Base-by-base conservation (phyloP, 2,329 filamentous ascomycete species). In the Metarhizium robertsii region DNA sequence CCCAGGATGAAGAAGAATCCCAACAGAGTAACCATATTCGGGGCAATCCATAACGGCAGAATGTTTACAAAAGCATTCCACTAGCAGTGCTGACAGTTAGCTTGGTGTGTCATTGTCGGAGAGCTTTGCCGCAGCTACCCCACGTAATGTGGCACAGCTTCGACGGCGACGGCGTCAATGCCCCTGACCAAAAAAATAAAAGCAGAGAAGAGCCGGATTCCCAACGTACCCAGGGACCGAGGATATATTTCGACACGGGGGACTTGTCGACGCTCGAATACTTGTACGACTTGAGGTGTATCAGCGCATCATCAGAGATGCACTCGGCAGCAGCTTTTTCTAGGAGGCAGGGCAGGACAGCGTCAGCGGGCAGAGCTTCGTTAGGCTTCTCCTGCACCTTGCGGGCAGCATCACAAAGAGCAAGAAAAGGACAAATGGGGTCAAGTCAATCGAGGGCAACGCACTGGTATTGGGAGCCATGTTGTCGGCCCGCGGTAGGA, bases 181-280 rank as follows among this genome's bases (percentile, higher is more conserved):
- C 25, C 25, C 25, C 25, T 25, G 25, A 25, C 25, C 25, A 25
- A 25, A 25, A 25, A 25, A 25, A 25, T 25, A 11, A 11, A 25
- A 16, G 10, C 7, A 51, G 38, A 8, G 16, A n/a, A 34, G 34
- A 43, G 50, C 16, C 50, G 57, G 38, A 46, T 55, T 25, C 29
- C 58, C 57, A 29, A 75, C 87, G 71, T 87, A 97, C 94, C 77
- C 96, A 99, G 68, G 95, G 92, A 63, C 87, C 88, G 52, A 99
- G 81, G 68, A 99, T 89, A 73, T 97, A 95, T 71, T 92, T 83
- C 56, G 94, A 97, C 57, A 96, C 84, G 59, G 88, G 87, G 52
- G 92, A 96, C 74, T 96, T 92, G 78, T 99, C 94, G 72, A 99
- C 91, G 66, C 88, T 90, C 64, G 91, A 95, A 74, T 99, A 99